Evolutionary conservation across 129 eudicot species (phyloP).

Genomic region (Arctium minus): DNA sequence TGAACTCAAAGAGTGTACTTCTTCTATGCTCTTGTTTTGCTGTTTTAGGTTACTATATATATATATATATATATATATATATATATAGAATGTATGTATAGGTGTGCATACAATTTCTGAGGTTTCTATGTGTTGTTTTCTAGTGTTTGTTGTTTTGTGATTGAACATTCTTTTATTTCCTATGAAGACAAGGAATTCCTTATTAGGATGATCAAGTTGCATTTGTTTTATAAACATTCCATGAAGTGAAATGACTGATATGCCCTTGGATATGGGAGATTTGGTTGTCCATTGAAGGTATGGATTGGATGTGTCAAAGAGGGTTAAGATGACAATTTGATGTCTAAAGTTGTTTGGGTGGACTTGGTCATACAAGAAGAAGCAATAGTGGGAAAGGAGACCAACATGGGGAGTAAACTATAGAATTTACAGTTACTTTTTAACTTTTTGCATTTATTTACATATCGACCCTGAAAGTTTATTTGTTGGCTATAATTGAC

Average conservation of each 20-base stretch:
- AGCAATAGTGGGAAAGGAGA: conserved; percentile 19
- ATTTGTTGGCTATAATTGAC: too few species aligned
- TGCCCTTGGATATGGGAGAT: conserved; percentile 18
- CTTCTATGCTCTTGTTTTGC: conserved; percentile 28
- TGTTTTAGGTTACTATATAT: conserved; percentile 21
- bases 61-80: conserved; percentile 12
- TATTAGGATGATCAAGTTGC: conserved; percentile 23
- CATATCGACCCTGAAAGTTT: conserved; percentile 4
- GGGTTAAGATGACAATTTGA: conserved; percentile 18
- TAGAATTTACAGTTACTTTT: not conserved
- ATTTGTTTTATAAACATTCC: conserved; percentile 11
- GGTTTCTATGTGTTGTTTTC: conserved; percentile 42
- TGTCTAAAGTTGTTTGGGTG: not conserved
- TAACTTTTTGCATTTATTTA: conserved; percentile 4
- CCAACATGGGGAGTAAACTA: conserved; percentile 24
- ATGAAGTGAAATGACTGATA: conserved; percentile 24
- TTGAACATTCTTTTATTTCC: conserved; percentile 28
- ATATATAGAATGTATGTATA: conserved; percentile 19
- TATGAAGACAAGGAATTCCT: conserved; percentile 24
- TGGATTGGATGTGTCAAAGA: not conserved
- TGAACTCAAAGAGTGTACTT: conserved; percentile 13
- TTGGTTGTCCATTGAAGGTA: conserved; percentile 3
- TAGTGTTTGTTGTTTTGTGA: conserved; percentile 41
- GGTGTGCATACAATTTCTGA: conserved; percentile 28
- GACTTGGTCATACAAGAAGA: conserved; percentile 36